Evolutionary conservation across 23 red algal genomes (phyloP), one percentile per base, ranked within the genome.

Genomic region (Chondrus crispus): DNA sequence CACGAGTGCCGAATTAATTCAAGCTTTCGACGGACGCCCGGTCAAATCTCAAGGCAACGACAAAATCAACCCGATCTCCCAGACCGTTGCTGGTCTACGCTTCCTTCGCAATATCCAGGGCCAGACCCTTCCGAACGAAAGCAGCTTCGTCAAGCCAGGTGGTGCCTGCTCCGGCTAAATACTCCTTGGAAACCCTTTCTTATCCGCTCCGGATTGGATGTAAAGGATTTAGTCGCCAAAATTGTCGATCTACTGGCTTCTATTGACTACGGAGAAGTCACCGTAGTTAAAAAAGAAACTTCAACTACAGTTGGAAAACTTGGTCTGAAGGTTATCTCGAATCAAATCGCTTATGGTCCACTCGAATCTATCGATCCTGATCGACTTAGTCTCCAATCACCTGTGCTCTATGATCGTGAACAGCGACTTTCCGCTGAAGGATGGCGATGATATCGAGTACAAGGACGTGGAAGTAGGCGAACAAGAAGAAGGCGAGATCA

Each of bases 401-500:
- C 0, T 83, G 42, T 83, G 78, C 78, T 1, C 46, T 20, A 83
- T 83, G 46, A 57, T 83, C 20, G 28, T 47, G 9, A 83, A 83
- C 57, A 47, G 46, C 12, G 18, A 63, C 52, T 83, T 83, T 28
- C 78, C 44, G 11, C 46, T 83, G 13, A 83, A 58, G 22, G 46
- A 83, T 83, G 78, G 78, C 44, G 78, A 83, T 58, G 1, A 83
- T 29, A 83, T 83, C 0, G 78, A 83, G 24, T 83, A 83, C 2
- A 83, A 83, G 57, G 78, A 62, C 38, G 46, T 83, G 10, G 78
- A 83, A 63, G 29, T 83, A 16, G 78, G 78, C 8, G 78, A 18
- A 0, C 46, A 83, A 58, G 44, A 83, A 11, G 51, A 83, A 52
- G 78, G 13, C 8, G 1, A 83, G 57, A 41, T 83, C 6, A 7